Evolutionary conservation across 2,329 filamentous ascomycete genomes (phyloP).

Genomic region (Alternaria hordeiaustralica): DNA sequence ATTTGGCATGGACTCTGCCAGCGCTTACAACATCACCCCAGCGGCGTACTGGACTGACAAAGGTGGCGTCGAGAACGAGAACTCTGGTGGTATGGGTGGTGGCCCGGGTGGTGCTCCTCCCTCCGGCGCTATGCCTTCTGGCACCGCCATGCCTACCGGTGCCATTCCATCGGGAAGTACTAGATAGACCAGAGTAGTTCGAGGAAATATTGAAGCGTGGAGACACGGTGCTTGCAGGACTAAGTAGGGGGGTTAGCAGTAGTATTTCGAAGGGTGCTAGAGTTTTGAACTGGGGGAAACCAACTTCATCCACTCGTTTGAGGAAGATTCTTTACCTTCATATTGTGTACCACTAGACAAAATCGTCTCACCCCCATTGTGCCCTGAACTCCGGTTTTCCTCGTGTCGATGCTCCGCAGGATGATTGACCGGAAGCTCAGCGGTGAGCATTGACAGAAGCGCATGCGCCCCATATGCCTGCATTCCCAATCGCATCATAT

Average conservation of each 20-base stretch:
- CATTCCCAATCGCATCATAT: neutral
- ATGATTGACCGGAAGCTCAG: neutral
- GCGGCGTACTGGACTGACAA: conserved; percentile 34
- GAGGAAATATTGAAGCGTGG: conserved; percentile 7
- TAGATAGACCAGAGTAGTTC: neutral
- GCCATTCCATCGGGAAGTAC: conserved; percentile 1
- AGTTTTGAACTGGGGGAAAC: neutral
- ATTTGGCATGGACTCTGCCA: conserved; percentile 38
- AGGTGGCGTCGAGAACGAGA: conserved; percentile 34
- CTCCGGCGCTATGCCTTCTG: conserved; percentile 3
- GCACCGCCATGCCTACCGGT: conserved; percentile 20
- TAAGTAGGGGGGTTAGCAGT: neutral
- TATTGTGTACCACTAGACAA: neutral
- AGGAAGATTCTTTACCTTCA: conserved; percentile 23
- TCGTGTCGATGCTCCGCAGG: neutral
- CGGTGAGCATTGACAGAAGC: neutral
- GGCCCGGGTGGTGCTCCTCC: neutral
- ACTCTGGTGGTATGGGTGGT: neutral
- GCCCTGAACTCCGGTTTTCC: neutral
- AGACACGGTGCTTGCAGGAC: neutral
- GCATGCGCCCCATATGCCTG: neutral
- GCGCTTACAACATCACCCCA: conserved; percentile 35
- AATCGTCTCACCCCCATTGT: neutral
- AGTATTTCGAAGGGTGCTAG: neutral
- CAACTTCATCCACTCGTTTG: conserved; percentile 27